phyloP scores from a whole-genome alignment of 345 rosid genomes.

The Eucalyptus leucophloia region DNA sequence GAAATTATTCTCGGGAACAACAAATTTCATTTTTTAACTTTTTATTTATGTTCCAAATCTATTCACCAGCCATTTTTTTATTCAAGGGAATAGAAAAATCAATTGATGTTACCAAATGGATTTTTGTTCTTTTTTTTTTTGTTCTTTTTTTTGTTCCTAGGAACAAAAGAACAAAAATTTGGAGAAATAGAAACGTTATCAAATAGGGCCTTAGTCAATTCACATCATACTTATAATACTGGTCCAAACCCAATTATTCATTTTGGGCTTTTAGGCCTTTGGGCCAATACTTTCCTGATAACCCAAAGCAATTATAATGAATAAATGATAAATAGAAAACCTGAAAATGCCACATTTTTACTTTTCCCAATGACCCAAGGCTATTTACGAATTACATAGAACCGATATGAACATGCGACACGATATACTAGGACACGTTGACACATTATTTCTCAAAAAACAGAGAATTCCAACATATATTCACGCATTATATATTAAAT shows the following conservation, averaged over 20 bases:
- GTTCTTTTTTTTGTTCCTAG: too few species aligned
- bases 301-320: not conserved
- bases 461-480: accelerated
- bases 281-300: not conserved
- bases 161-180: too few species aligned
- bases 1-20: too few species aligned
- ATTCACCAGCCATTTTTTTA: too few species aligned
- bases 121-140: too few species aligned
- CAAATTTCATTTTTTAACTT: accelerated
- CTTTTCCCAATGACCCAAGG: not conserved
- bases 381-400: accelerated
- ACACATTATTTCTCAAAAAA: too few species aligned
- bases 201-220: not conserved
- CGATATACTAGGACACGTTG: accelerated
- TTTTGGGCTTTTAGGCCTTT: not conserved
- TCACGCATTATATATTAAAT: too few species aligned
- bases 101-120: too few species aligned
- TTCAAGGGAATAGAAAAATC: too few species aligned
- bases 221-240: not conserved
- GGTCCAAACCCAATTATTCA: not conserved
- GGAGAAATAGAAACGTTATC: too few species aligned
- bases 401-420: too few species aligned
- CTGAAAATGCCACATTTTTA: not conserved
- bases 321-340: not conserved
- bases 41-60: too few species aligned